A percentile compares a stretch with the other conserved stretches of the same genome.
phyloP scores from a whole-genome alignment of 2,329 filamentous ascomycete species.

The Trichoderma sp. region DNA sequence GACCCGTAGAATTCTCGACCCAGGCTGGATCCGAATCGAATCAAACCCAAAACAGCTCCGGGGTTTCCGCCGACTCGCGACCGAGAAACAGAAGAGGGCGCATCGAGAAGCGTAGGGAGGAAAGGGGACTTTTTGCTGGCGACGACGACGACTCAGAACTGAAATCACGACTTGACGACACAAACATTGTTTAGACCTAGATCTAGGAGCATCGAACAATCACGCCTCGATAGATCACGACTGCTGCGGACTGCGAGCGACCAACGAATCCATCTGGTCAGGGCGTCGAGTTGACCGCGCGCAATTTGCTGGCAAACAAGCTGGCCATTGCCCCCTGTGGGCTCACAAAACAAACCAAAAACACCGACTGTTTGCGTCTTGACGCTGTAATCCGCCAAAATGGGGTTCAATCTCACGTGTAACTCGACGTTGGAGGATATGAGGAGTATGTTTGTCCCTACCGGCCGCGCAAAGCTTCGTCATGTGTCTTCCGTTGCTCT shows the following conservation, averaged over 20 bases:
- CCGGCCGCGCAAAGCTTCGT: not conserved
- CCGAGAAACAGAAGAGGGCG: not conserved
- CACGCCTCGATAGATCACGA: not conserved
- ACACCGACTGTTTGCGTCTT: not conserved
- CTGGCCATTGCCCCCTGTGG: slow-evolving; percentile 13
- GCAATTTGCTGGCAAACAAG: not conserved
- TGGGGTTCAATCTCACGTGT: slow-evolving; percentile 41
- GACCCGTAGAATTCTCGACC: not conserved
- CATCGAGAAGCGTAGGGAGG: not conserved
- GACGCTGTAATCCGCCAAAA: not conserved
- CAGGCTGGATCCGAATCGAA: not conserved
- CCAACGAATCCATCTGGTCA: not conserved
- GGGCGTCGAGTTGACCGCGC: not conserved
- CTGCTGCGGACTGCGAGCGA: not conserved
- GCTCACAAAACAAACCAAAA: not conserved
- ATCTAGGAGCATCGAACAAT: not conserved
- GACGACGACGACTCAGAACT: not conserved
- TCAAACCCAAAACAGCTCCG: not conserved
- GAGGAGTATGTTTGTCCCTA: slow-evolving; percentile 38
- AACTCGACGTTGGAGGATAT: slow-evolving; percentile 48
- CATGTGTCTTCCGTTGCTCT: not conserved
- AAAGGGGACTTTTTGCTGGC: not conserved
- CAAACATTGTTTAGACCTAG: not conserved
- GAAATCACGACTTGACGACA: not conserved
- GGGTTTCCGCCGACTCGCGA: slow-evolving; percentile 5